Evolutionary conservation across 2,329 filamentous ascomycete genomes (phyloP).

Genomic region (Venturia nashicola): DNA sequence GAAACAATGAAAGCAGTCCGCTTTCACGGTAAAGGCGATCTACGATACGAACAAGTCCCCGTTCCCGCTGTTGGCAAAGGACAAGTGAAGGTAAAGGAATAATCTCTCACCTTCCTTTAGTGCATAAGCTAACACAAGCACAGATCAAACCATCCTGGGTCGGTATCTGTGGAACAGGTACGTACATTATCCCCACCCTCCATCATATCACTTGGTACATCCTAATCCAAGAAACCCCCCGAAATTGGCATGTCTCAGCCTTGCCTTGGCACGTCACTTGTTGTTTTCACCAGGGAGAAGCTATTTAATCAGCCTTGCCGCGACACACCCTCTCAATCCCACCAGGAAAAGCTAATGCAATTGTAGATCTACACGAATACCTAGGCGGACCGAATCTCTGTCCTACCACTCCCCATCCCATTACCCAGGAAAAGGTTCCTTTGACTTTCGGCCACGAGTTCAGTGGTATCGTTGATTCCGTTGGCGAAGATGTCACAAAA

Average conservation of each 20-base stretch:
- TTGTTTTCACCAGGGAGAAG: too few species aligned
- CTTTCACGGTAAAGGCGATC: constrained; percentile 32
- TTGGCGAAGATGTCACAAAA: constrained; percentile 30
- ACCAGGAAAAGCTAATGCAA: neutral
- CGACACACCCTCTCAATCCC: too few species aligned
- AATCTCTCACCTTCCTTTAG: neutral
- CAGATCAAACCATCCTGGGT: constrained; percentile 27
- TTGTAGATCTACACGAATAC: constrained; percentile 34
- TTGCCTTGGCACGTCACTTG: neutral
- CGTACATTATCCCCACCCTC: neutral
- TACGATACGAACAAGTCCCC: constrained; percentile 30
- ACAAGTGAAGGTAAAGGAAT: constrained; percentile 25
- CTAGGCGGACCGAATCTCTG: constrained; percentile 36
- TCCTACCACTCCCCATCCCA: constrained; percentile 40
- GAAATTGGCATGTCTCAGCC: neutral
- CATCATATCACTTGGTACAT: neutral
- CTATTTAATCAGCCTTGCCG: too few species aligned
- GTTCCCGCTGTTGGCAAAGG: constrained; percentile 26
- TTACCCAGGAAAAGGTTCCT: constrained; percentile 34
- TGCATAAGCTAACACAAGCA: neutral
- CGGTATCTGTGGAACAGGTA: constrained; percentile 27
- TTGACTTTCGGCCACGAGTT: constrained; percentile 39
- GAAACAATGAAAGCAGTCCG: constrained; percentile 32
- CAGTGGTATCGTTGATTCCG: constrained; percentile 36
- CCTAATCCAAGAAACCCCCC: neutral